Evolutionary conservation across 2,329 filamentous ascomycete genomes (phyloP).

Genomic region (Periconia macrospinosa): DNA sequence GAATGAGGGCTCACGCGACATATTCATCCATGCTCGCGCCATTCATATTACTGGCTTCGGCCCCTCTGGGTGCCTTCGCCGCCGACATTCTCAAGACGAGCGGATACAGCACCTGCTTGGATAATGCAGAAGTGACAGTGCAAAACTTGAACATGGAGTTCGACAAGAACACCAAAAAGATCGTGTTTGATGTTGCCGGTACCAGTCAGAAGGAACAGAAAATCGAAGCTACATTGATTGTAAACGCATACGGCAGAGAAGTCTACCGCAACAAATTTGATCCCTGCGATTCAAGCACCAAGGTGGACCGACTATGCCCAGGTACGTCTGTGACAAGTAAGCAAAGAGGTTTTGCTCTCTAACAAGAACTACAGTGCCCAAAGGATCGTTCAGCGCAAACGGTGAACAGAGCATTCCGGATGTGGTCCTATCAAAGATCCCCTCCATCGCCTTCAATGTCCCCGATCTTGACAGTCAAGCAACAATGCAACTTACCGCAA

Average conservation of each 20-base stretch:
- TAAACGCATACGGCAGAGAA: constrained; percentile 80
- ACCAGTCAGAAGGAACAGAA: constrained; percentile 74
- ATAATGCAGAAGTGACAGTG: constrained; percentile 65
- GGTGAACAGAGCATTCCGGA: constrained; percentile 73
- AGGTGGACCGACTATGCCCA: constrained; percentile 77
- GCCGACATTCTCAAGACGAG: constrained; percentile 75
- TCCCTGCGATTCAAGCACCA: constrained; percentile 71
- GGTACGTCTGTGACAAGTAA: constrained; percentile 52
- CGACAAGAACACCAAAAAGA: constrained; percentile 70
- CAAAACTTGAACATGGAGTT: constrained; percentile 77
- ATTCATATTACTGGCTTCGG: constrained; percentile 41
- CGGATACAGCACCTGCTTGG: constrained; percentile 75
- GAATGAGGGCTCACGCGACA: constrained; percentile 39
- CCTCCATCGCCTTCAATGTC: constrained; percentile 83
- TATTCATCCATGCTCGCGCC: constrained; percentile 42
- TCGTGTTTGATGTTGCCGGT: constrained; percentile 82
- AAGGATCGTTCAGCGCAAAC: constrained; percentile 70
- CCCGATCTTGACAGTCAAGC: constrained; percentile 89
- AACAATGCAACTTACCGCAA: constrained; percentile 70
- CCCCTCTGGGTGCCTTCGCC: constrained; percentile 58
- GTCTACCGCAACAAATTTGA: constrained; percentile 82
- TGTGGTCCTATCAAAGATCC: constrained; percentile 73
- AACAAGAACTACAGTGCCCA: constrained; percentile 61
- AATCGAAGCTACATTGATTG: constrained; percentile 73
- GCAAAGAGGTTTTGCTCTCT: constrained; percentile 10